Conservation (phyloP, 2,329 filamentous ascomycete genomes). For the Xylaria sp. region DNA sequence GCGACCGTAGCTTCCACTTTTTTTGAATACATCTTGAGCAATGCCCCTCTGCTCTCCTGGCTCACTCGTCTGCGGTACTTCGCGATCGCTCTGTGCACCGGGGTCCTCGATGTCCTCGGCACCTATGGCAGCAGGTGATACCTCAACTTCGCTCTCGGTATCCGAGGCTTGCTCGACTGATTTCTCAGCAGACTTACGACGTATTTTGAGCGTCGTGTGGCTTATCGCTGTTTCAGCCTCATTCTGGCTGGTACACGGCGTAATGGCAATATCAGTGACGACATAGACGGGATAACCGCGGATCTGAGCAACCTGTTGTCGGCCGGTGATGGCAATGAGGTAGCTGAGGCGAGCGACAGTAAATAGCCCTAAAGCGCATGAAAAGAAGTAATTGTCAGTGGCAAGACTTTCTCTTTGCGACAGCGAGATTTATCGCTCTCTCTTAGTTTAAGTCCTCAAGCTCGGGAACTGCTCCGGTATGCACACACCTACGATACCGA, state of each 20-base stretch:
- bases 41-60: conserved; percentile 67
- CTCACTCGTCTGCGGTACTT: conserved; percentile 36
- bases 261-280: conserved; percentile 89
- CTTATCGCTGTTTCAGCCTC: conserved; percentile 80
- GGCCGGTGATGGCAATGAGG: conserved; percentile 85
- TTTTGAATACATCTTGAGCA: conserved; percentile 87
- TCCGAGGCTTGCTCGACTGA: conserved; percentile 51
- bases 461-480: background rate
- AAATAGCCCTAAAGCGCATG: conserved; percentile 73
- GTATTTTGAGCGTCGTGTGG: conserved; percentile 63
- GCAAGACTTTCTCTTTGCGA: conserved; percentile 14
- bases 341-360: conserved; percentile 84
- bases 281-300: conserved; percentile 85
- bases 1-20: conserved; percentile 84
- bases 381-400: conserved; percentile 24
- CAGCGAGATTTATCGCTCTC: background rate
- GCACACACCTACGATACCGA: conserved; percentile 66
- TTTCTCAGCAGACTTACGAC: conserved; percentile 46
- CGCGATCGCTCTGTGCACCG: conserved; percentile 46
- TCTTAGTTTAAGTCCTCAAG: background rate
- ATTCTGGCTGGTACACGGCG: conserved; percentile 80
- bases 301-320: conserved; percentile 89
- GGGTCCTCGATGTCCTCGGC: conserved; percentile 49
- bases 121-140: conserved; percentile 52
- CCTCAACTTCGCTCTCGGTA: conserved; percentile 62